Evolutionary conservation across 2,329 filamentous ascomycete genomes (phyloP).

Genomic region (Aspergillus transmontanensis): DNA sequence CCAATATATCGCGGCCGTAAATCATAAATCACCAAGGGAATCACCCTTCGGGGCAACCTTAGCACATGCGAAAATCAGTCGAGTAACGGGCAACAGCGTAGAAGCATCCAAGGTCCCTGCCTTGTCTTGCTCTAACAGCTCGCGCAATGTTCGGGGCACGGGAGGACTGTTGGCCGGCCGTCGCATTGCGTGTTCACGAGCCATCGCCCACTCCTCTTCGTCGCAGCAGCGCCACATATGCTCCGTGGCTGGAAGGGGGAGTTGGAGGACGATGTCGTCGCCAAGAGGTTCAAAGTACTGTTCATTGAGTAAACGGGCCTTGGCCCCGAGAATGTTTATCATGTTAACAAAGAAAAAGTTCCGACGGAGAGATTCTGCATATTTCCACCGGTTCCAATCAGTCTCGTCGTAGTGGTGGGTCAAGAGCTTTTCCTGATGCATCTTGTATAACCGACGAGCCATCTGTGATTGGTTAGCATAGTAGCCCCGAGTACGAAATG

Average conservation of each 20-base stretch:
- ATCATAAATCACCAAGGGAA: background rate
- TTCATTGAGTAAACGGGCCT: conserved; percentile 12
- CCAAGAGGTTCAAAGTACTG: conserved; percentile 19
- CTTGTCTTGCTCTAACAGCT: conserved; percentile 10
- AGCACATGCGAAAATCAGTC: conserved; percentile 17
- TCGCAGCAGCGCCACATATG: conserved; percentile 21
- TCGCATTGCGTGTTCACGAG: conserved; percentile 1
- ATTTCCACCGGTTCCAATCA: conserved; percentile 21
- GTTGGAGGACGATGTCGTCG: conserved; percentile 13
- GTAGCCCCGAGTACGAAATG: background rate
- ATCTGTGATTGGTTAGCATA: conserved; percentile 11
- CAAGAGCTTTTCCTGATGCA: conserved; percentile 9
- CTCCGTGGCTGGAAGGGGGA: conserved; percentile 19
- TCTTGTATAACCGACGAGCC: conserved; percentile 14
- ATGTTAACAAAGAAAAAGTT: conserved; percentile 21
- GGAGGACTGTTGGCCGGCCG: background rate
- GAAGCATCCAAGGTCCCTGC: conserved; percentile 10
- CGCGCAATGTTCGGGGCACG: conserved; percentile 12
- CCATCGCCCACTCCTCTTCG: conserved; percentile 18
- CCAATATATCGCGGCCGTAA: background rate
- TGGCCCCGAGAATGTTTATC: conserved; percentile 15
- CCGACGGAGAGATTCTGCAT: conserved; percentile 20
- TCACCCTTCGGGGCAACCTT: conserved; percentile 7
- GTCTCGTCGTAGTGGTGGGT: conserved; percentile 15
- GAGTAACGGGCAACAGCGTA: conserved; percentile 14